phyloP scores from a whole-genome alignment of 768 basidiomycete genomes.

The Dacryopinax spathularia region DNA sequence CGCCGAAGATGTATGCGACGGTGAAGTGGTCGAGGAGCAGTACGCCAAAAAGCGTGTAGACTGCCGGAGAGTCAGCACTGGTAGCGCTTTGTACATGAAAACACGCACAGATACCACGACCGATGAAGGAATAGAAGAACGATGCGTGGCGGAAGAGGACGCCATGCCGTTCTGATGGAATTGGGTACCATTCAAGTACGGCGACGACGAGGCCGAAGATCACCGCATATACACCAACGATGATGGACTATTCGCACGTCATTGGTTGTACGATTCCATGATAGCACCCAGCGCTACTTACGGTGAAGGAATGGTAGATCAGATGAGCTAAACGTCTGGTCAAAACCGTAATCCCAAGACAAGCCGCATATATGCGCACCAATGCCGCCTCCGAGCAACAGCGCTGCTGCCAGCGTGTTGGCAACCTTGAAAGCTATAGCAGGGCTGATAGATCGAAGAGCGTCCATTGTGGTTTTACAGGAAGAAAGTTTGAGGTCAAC shows the following conservation, averaged over 20 bases:
- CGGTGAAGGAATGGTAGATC: background rate
- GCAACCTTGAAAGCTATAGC: background rate
- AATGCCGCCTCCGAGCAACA: background rate
- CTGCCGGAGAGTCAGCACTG: background rate
- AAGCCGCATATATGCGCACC: background rate
- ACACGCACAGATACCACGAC: background rate
- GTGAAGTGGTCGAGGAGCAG: background rate
- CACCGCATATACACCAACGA: background rate
- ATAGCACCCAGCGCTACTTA: background rate
- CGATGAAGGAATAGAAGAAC: constrained; percentile 1
- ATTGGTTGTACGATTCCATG: background rate
- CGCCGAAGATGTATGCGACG: background rate
- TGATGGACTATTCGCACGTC: background rate
- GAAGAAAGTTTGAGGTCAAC: background rate
- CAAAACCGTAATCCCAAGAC: background rate
- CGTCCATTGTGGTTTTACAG: background rate
- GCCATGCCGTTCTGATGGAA: background rate
- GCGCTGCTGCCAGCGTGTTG: background rate
- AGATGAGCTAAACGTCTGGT: background rate
- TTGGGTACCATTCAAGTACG: background rate
- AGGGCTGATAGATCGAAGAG: background rate
- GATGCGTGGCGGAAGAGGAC: background rate
- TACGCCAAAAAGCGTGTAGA: background rate
- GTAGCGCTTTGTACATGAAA: background rate
- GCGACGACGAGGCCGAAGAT: background rate